Evolutionary conservation across 139 green algal species (phyloP), one percentile per base, ranked within the genome.

Genomic region (Tetraselmis chui): DNA sequence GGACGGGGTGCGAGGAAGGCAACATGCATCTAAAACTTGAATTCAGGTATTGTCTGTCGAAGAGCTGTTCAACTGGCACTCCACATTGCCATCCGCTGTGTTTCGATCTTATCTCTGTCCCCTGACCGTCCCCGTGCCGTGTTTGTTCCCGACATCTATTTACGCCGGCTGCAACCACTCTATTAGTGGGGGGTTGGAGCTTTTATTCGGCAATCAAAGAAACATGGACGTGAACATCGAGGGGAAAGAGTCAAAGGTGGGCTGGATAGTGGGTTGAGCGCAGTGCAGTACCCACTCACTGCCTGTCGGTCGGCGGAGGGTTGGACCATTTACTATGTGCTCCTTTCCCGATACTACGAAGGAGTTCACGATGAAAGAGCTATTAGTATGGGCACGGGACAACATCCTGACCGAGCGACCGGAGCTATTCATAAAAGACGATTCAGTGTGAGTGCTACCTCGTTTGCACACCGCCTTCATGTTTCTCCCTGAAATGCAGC

Each of bases 401-500:
- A 88, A 94, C 75, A 78, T 97, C 31, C 84, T 97, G 5, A 91
- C 82, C 24, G 93, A 95, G 84, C 87, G 94, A 30, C 92, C 92
- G 26, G 94, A 98, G 84, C 90, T 98, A 0, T 98, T 98, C 76
- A 92, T 97, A 84, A 95, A 97, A 76, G 93, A 89, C 25, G 86
- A 91, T 32, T 90, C 86, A 27, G 92, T 97, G 92, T 97, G 82
- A 85, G 93, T 84, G 24, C 25, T 78, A 23, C 28, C 27, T 30
- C 28, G 45, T 18, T 5, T 67, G 45, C 5, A 5, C 11, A 18
- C 11, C 45, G 45, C 45, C 5, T 67, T 5, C 18, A 67, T 67
- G 45, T 67, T 5, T 67, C 11, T 67, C 18, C 45, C 18, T 5
- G 11, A 67, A 67, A 67, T 25, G 45, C 11, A 67, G 45, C 45